Percentiles rank a stretch among this genome's conserved stretches.
These are phyloP conservation scores for Thyridium curvatum DNA, from an alignment of 2,329 filamentous ascomycete genomes.

Conservation along the genomic window DNA sequence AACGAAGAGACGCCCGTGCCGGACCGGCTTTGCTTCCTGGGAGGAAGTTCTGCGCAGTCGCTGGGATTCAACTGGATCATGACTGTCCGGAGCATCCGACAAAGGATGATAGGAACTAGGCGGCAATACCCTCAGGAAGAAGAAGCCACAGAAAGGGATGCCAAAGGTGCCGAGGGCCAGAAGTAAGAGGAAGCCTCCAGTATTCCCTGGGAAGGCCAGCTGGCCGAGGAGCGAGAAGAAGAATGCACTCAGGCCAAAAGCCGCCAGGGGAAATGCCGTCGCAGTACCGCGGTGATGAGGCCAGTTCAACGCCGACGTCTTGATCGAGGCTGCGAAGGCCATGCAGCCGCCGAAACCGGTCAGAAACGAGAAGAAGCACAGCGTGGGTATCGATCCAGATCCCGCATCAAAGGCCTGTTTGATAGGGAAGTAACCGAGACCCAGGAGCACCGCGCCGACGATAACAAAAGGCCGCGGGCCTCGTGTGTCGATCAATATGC, in stretches of 20 bases:
- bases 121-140: constrained; percentile 75
- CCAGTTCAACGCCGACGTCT: constrained; percentile 84
- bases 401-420: constrained; percentile 71
- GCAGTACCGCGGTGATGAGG: constrained; percentile 86
- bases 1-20: constrained; percentile 28
- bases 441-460: constrained; percentile 66
- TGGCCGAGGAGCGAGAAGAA: constrained; percentile 83
- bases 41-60: constrained; percentile 34
- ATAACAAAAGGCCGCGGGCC: constrained; percentile 76
- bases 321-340: constrained; percentile 85
- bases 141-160: constrained; percentile 70
- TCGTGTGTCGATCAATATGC: constrained; percentile 76
- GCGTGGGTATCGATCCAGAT: constrained; percentile 45
- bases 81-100: background rate
- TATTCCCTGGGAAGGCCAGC: constrained; percentile 75
- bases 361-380: constrained; percentile 81
- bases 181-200: constrained; percentile 72
- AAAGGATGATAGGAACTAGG: constrained; percentile 45
- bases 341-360: constrained; percentile 85
- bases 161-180: constrained; percentile 73
- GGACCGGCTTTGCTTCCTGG: constrained; percentile 30
- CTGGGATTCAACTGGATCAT: constrained; percentile 26
- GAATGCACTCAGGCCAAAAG: constrained; percentile 91
- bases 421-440: constrained; percentile 79
- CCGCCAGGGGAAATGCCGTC: constrained; percentile 86